A percentile compares a stretch with the other conserved stretches of the same genome.
These are phyloP conservation scores for Blastobotrys elegans DNA, from an alignment of 1,139 yeast species.

Conservation along the genomic window DNA sequence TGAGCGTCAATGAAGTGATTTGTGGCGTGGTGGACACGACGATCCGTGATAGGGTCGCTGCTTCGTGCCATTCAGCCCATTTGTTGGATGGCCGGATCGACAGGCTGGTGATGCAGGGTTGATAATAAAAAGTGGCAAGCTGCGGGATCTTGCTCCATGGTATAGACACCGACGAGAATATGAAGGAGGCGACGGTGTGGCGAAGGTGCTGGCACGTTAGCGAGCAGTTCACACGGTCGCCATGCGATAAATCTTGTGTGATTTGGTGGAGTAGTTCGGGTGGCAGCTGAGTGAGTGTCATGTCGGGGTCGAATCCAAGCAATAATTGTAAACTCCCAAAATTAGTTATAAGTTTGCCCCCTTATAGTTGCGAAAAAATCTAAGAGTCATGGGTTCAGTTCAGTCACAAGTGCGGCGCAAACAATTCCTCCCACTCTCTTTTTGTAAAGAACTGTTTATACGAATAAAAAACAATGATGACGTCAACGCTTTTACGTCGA, in stretches of 20 bases:
- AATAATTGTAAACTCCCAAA: too few relatives aligned
- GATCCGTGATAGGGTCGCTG: conserved; percentile 4
- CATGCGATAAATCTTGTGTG: neutral
- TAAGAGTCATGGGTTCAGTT: too few relatives aligned
- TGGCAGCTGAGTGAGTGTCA: conserved; percentile 8
- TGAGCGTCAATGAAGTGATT: conserved; percentile 13
- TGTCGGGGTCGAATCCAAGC: too few relatives aligned
- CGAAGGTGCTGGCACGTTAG: conserved; percentile 10
- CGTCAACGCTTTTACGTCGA: too few relatives aligned
- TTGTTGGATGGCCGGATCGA: conserved; percentile 19
- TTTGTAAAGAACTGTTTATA: too few relatives aligned
- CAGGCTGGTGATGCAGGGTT: conserved; percentile 15
- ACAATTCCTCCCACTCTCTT: too few relatives aligned
- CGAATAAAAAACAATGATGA: too few relatives aligned
- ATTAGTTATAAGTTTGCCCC: too few relatives aligned
- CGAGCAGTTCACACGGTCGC: conserved; percentile 11
- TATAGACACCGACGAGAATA: neutral
- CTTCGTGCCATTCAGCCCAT: conserved; percentile 28
- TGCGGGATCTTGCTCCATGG: neutral
- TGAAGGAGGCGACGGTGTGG: neutral
- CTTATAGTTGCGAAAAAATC: too few relatives aligned
- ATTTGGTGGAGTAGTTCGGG: conserved; percentile 11
- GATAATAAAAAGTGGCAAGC: neutral
- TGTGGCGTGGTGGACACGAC: neutral
- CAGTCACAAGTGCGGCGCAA: too few relatives aligned